These are phyloP conservation scores for Solanum corneliomulleri DNA, from an alignment of 257 asterid genomes.

Conservation along the genomic window DNA sequence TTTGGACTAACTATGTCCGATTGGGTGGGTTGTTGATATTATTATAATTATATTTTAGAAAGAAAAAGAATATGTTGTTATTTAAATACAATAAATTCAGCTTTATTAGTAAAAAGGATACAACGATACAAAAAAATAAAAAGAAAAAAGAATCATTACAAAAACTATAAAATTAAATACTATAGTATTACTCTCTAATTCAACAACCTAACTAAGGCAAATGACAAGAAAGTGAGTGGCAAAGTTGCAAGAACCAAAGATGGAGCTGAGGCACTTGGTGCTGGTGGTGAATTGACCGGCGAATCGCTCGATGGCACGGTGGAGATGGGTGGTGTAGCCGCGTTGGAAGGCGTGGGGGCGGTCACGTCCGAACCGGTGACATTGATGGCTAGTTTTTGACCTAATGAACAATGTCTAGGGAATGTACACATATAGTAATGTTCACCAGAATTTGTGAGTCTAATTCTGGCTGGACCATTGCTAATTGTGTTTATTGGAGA, in stretches of 20 bases:
- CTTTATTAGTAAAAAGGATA: too few relatives aligned
- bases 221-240: conserved; percentile 49
- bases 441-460: conserved; percentile 43
- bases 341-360: conserved; percentile 11
- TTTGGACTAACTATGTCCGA: too few relatives aligned
- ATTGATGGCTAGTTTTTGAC: conserved; percentile 59
- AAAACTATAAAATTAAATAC: not conserved
- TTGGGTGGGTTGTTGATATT: too few relatives aligned
- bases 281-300: conserved; percentile 6
- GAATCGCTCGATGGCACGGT: not conserved
- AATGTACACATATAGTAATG: conserved; percentile 60
- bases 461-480: conserved; percentile 49
- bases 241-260: conserved; percentile 24
- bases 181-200: not conserved
- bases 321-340: conserved; percentile 12
- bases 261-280: conserved; percentile 31
- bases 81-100: too few relatives aligned
- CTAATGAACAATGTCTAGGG: conserved; percentile 39
- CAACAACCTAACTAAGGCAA: conserved; percentile 39
- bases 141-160: not conserved
- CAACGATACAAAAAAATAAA: not conserved
- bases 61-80: too few relatives aligned
- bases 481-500: conserved; percentile 11
- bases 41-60: too few relatives aligned
- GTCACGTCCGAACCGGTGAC: conserved; percentile 28